These are phyloP conservation scores for Ciborinia camelliae DNA, from an alignment of 2,329 filamentous ascomycete genomes.

Conservation along the genomic window DNA sequence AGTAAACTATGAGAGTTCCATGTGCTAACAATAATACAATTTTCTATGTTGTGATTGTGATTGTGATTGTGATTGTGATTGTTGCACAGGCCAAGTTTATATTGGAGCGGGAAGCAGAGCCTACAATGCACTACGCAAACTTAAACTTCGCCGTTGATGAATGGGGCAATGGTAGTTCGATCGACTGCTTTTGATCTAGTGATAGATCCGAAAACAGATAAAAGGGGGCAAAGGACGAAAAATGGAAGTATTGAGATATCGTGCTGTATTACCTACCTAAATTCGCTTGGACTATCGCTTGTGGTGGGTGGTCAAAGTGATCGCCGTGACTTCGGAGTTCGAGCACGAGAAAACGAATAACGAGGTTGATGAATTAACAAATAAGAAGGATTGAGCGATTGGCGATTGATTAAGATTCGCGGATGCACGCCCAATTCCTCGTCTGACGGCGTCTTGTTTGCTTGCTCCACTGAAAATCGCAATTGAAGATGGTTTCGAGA, in stretches of 20 bases:
- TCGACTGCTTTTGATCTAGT: constrained; percentile 3
- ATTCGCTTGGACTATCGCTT: constrained; percentile 1
- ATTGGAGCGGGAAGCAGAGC: constrained; percentile 16
- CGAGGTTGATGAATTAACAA: constrained; percentile 10
- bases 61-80: neutral
- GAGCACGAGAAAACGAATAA: constrained; percentile 7
- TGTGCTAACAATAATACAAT: constrained; percentile 6
- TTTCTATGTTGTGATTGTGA: constrained; percentile 6
- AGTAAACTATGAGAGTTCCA: neutral
- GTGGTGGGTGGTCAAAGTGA: constrained; percentile 9
- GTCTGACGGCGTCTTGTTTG: constrained; percentile 5
- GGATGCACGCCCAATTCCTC: constrained; percentile 4
- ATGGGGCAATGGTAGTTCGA: neutral
- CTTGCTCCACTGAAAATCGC: neutral
- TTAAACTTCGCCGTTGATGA: constrained; percentile 6
- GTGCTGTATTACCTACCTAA: constrained; percentile 12
- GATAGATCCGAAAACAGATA: neutral
- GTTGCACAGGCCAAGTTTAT: constrained; percentile 14
- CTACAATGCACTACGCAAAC: constrained; percentile 15
- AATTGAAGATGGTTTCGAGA: neutral
- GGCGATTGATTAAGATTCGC: constrained; percentile 8
- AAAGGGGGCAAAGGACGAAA: neutral
- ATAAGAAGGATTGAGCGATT: constrained; percentile 13
- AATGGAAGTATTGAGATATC: constrained; percentile 10
- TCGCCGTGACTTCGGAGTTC: constrained; percentile 9